Percentiles rank a stretch among this genome's conserved stretches.
Evolutionary conservation across 345 rosid species (phyloP).

Genomic region (Excoecaria agallocha): DNA sequence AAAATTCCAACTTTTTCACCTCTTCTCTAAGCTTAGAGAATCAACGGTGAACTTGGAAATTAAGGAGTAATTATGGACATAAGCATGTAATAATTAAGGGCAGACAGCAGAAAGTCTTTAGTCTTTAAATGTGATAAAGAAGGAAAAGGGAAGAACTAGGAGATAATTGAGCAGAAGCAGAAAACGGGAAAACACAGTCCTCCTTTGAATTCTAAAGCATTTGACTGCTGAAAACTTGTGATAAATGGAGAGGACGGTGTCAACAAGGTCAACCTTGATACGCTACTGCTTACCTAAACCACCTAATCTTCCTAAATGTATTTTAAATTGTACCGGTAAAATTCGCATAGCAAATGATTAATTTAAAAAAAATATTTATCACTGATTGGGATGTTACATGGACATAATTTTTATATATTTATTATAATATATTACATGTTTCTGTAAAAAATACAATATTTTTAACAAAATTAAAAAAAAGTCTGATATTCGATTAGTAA

Average conservation of each 20-base stretch:
- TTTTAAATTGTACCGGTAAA: too few relatives aligned
- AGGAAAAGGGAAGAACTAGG: background rate
- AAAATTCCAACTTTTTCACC: background rate
- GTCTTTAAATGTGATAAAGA: background rate
- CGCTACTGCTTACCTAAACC: background rate
- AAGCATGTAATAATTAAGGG: background rate
- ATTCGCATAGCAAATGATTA: too few relatives aligned
- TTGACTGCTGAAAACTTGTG: background rate
- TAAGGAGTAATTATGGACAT: background rate
- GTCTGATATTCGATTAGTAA: too few relatives aligned
- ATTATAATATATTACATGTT: too few relatives aligned
- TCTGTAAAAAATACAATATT: too few relatives aligned
- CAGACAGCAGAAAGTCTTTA: background rate
- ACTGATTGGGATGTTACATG: too few relatives aligned
- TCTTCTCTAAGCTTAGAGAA: background rate
- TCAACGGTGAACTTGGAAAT: too few relatives aligned
- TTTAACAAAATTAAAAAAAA: too few relatives aligned
- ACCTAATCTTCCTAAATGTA: background rate
- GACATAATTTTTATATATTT: too few relatives aligned
- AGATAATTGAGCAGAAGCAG: background rate
- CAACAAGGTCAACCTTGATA: conserved; percentile 2
- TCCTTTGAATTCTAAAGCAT: background rate
- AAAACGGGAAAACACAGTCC: background rate
- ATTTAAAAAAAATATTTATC: too few relatives aligned
- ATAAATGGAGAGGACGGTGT: background rate